Base-by-base conservation (phyloP, 1,139 yeast genomes). In the Sporopachydermia cereana region DNA sequence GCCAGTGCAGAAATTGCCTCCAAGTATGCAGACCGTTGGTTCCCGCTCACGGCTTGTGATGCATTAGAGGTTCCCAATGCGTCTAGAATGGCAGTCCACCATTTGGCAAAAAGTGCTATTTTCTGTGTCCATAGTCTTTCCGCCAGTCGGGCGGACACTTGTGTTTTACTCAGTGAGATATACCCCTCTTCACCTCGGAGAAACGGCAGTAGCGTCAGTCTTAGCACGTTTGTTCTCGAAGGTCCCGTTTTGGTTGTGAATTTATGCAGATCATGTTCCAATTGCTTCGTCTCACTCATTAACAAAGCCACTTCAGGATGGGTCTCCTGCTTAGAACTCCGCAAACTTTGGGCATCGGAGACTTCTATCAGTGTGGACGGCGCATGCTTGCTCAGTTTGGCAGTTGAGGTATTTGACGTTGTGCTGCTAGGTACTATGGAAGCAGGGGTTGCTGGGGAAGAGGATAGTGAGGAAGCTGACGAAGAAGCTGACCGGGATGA, bases 1-100 rank as follows among this genome's bases (percentile, higher is more conserved):
- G 83, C 57, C 7, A 85, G 68, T 41, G 89, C 67, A 2, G 88
- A 79, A 2, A 85, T 66, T 45, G 85, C 79, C 57, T 85, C 95
- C 47, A 81, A 64, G 57, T 79, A 83, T 12, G 86, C 88, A 44
- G 79, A 73, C 47, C 81, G 65, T 59, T 85, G 94, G 2, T 71
- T 58, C 9, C 68, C 65, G 1, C 74, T 60, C 2, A 74, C 60
- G 5, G 72, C 67, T 7, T 7, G 39, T 9, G 39, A 21, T 7
- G 18, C 9, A 20, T 7, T n/a, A 7, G 39, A 20, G 9, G 18
- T n/a, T 12, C 9, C 9, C 18, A 34, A 21, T 20, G 17, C 9
- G 7, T 60, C 58, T 20, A 83, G 59, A n/a, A 79, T 60, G 20
- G 75, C 69, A 7, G 63, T 56, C 91, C 91, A 83, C 93, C 93